Evolutionary conservation across 2,329 filamentous ascomycete genomes (phyloP), one percentile per base, ranked within the genome.

Genomic region (Escovopsis weberi): DNA sequence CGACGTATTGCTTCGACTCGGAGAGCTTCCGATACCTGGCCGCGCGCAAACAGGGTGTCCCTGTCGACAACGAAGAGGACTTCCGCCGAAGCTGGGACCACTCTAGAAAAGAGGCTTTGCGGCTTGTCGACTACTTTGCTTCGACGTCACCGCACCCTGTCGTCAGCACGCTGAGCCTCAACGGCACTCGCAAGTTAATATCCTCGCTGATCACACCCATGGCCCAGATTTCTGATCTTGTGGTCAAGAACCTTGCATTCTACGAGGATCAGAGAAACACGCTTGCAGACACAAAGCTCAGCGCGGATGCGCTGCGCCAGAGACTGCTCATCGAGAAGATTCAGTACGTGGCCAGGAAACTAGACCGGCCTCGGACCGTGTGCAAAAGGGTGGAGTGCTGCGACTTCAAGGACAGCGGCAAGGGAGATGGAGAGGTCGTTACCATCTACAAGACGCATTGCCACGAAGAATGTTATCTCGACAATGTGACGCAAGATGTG

Each of bases 121-220:
- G 51, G 4, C 46, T 54, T 0, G 36, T 54, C 0, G 11, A 46
- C 0, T 38, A 53, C 6, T 42, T 48, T 12, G 12, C 8, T 33
- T 44, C 12, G 23, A 42, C 43, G 12, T 26, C 33, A 3, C 49
- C 52, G 1, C 52, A 54, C 6, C 23, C 50, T 2, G 38, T 53
- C 7, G 43, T 37, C 6, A 52, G 48, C 26, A 54, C 49, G 0
- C 28, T 53, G 2, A 50, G 38, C 26, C 39, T 54, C n/a, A 51
- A 54, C 0, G 50, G 42, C 0, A 45, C 45, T 0, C 50, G 47
- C 0, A 42, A 37, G 26, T 28, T 39, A 0, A 47, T 54, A 6
- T 1, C 19, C 1, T 33, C 44, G 12, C 15, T 54, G 1, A 42
- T 47, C 1, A 36, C 44, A 1, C 52, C 52, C 1, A 54, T 54